phyloP scores from a whole-genome alignment of 495 filamentous ascomycete genomes.

The Cetradonia linearis region DNA sequence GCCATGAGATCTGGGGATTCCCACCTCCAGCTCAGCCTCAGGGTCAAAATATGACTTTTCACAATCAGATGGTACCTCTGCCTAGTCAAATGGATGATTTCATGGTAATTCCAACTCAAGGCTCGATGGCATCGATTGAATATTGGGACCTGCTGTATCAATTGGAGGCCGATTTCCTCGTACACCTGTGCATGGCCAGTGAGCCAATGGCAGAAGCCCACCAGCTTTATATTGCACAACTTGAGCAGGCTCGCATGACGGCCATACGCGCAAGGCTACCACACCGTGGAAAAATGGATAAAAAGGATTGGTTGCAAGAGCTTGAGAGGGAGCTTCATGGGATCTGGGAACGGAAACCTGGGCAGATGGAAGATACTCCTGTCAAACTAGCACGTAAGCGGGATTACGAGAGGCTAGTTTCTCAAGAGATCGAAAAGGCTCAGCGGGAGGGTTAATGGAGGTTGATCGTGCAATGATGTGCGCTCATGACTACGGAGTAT shows the following conservation, averaged over 20 bases:
- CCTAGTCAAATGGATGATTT: neutral
- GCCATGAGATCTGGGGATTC: neutral
- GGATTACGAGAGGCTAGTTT: conserved; percentile 3
- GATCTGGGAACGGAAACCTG: neutral
- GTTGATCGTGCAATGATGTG: neutral
- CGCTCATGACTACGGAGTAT: too few species aligned
- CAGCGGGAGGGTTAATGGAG: neutral
- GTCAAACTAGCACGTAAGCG: conserved; percentile 2
- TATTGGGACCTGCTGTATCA: conserved; percentile 10
- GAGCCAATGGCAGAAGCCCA: neutral
- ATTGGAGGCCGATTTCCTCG: conserved; percentile 1
- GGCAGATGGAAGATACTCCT: neutral
- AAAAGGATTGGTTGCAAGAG: neutral
- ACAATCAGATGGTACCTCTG: neutral
- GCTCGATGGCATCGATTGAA: conserved; percentile 1
- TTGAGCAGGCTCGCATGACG: conserved; percentile 7
- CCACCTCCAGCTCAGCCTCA: neutral
- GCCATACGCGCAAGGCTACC: neutral
- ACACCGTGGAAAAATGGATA: neutral
- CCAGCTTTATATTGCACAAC: neutral
- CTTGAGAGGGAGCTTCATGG: neutral
- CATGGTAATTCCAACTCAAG: neutral
- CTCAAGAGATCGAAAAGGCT: conserved; percentile 1
- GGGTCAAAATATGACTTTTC: neutral
- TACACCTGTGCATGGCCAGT: neutral